A percentile compares a stretch with the other conserved stretches of the same genome.
Conservation (phyloP, 2,329 filamentous ascomycete species). For the Epichloe elymi region DNA sequence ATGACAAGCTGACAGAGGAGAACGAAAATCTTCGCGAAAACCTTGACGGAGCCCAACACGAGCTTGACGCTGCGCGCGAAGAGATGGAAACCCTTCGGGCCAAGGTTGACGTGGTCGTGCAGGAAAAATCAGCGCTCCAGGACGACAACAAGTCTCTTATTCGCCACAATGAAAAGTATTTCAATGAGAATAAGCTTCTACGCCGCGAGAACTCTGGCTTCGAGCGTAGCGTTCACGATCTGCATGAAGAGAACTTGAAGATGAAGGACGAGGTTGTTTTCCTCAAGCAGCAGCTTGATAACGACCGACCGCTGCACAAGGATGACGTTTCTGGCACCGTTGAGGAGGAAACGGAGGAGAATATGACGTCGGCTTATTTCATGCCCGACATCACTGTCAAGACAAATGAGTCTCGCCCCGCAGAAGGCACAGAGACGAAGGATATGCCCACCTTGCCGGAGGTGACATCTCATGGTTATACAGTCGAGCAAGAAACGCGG, state of each 20-base stretch:
- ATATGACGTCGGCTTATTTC: constrained; percentile 47
- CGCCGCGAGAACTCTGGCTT: constrained; percentile 34
- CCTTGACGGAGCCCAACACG: constrained; percentile 26
- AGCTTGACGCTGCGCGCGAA: constrained; percentile 27
- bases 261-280: constrained; percentile 34
- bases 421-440: constrained; percentile 20
- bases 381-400: constrained; percentile 45
- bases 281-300: constrained; percentile 31
- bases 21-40: constrained; percentile 31
- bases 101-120: constrained; percentile 24
- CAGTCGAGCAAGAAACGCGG: constrained; percentile 15
- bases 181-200: constrained; percentile 37
- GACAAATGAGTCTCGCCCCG: constrained; percentile 20
- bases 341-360: constrained; percentile 31
- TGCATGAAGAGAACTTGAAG: constrained; percentile 33
- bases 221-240: constrained; percentile 30
- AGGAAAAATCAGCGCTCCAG: constrained; percentile 32
- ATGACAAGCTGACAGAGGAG: constrained; percentile 27
- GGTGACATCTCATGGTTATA: constrained; percentile 20
- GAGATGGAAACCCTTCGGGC: constrained; percentile 27
- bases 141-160: constrained; percentile 40
- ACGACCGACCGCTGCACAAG: constrained; percentile 25
- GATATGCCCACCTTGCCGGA: constrained; percentile 18
- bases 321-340: constrained; percentile 22
- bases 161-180: constrained; percentile 42